phyloP scores from a whole-genome alignment of 1,284 basidiomycete species.

The Caloboletus firmus region DNA sequence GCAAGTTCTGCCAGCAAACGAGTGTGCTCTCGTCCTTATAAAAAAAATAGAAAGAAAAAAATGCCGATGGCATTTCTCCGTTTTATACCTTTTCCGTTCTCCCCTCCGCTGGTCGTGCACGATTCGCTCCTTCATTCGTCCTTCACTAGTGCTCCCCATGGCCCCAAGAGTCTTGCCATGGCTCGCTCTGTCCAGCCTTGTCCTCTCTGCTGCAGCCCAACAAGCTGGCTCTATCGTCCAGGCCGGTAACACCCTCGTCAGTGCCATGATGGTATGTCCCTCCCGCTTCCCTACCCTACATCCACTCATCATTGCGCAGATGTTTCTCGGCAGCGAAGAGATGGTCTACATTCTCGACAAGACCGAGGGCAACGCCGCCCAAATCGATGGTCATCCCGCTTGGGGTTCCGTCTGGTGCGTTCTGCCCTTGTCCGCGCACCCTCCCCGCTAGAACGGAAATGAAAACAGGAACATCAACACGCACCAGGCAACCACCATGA shows the following conservation, averaged over 20 bases:
- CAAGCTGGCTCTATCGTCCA: slow-evolving; percentile 19
- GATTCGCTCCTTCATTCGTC: slow-evolving; percentile 10
- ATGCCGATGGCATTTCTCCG: no score
- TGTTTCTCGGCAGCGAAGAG: slow-evolving; percentile 54
- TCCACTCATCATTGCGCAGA: slow-evolving; percentile 22
- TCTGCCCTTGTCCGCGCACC: rapidly evolving
- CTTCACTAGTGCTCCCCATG: slow-evolving; percentile 2
- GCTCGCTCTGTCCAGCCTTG: slow-evolving; percentile 14
- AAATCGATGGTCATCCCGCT: slow-evolving; percentile 54
- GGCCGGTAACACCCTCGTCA: slow-evolving; percentile 27
- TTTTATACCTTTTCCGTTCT: background rate
- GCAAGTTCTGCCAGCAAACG: no score
- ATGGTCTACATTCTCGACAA: slow-evolving; percentile 61
- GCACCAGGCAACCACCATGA: slow-evolving; percentile 57
- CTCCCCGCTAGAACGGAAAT: background rate
- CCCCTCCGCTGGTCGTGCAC: background rate
- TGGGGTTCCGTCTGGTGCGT: slow-evolving; percentile 55
- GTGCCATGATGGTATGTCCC: slow-evolving; percentile 31
- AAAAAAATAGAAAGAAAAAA: no score
- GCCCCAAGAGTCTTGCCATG: background rate
- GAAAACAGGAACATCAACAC: slow-evolving; percentile 33
- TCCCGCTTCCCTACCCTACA: background rate
- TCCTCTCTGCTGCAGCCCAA: slow-evolving; percentile 14
- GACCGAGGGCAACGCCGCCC: slow-evolving; percentile 59
- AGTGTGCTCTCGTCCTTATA: no score